Base-by-base conservation (phyloP, 345 rosid species). In the Eutrema heterophyllum region DNA sequence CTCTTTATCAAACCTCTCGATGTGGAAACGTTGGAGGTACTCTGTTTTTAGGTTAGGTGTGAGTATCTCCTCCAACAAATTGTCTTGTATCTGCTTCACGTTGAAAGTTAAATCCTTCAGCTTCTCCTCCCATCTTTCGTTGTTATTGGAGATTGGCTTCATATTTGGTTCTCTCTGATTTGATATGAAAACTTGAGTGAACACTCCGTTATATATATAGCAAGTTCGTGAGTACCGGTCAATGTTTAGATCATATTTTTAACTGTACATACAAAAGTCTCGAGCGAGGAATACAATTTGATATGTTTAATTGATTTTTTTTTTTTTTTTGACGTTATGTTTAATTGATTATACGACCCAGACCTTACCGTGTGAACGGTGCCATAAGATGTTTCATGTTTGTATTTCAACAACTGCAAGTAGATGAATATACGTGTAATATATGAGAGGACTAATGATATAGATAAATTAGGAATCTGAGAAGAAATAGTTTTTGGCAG, bases 101-200 rank as follows among this genome's bases (percentile, higher is more conserved):
- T 91, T 83, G 26, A 41, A 50, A 15, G 97, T 89, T 71, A 93
- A 80, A 59, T 89, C 84, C 64, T 89, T 84, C 56, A 91, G 67
- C 64, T 82, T 62, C 82, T 79, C 77, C 72, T 89, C 78, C 18
- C 86, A 62, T 7, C 5, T 32, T 64, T 77, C 52, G 76, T 18
- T 70, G 45, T 24, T 30, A 13, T 77, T 6, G 16, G 32, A 56
- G 67, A 29, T 64, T 70, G 29, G 54, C 24, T 43, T 39, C 80
- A 76, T 76, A 2, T 70, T 70, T 70, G 64, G 45, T 68, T 76
- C 58, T 68, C 50, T 68, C 5, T 68, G 27, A 16, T 43, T 29
- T 68, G 4, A 24, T 51, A 12, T 49, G 69, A 54, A 24, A 61
- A 43, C 1, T 30, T 46, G 66, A 74, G 62, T 21, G 38, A 14